phyloP scores from a whole-genome alignment of 2,329 filamentous ascomycete species.

The Venturia oleaginea region DNA sequence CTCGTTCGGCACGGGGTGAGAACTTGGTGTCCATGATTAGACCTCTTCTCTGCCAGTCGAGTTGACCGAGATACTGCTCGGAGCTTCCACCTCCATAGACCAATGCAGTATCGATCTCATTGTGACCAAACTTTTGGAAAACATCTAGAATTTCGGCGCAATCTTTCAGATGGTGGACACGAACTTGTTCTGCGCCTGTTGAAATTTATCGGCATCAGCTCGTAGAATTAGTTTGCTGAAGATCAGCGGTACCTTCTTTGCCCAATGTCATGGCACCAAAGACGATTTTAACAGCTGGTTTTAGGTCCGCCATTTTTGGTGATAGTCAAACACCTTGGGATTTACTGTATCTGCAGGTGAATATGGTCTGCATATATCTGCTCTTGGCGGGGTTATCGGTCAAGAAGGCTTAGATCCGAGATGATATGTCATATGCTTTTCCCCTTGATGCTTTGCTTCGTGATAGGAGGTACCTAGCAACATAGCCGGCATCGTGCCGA shows the following conservation, averaged over 20 bases:
- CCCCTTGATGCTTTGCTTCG: no score
- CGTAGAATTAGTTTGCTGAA: neutral
- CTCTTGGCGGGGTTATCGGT: no score
- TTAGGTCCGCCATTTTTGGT: neutral
- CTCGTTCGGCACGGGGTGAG: conserved; percentile 23
- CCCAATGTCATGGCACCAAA: conserved; percentile 34
- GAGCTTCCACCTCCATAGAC: conserved; percentile 30
- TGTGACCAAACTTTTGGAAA: conserved; percentile 24
- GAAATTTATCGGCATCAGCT: neutral
- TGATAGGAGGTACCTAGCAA: no score
- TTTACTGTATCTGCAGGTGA: no score
- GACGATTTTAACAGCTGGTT: conserved; percentile 21
- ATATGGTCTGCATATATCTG: no score
- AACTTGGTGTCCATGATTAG: conserved; percentile 37
- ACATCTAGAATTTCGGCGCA: conserved; percentile 21
- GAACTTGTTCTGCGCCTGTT: conserved; percentile 12
- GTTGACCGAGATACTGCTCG: conserved; percentile 35
- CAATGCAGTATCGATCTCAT: conserved; percentile 30
- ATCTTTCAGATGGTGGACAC: conserved; percentile 15
- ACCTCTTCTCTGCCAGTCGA: conserved; percentile 31
- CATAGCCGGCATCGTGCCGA: no score
- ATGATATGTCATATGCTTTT: no score
- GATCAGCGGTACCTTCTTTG: conserved; percentile 20
- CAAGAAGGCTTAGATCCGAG: no score
- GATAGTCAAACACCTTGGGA: no score